Percentiles rank a stretch among this genome's conserved stretches.
These are phyloP conservation scores for Sphaerulina vaccinii DNA, from an alignment of 2,329 filamentous ascomycete species.

Conservation along the genomic window DNA sequence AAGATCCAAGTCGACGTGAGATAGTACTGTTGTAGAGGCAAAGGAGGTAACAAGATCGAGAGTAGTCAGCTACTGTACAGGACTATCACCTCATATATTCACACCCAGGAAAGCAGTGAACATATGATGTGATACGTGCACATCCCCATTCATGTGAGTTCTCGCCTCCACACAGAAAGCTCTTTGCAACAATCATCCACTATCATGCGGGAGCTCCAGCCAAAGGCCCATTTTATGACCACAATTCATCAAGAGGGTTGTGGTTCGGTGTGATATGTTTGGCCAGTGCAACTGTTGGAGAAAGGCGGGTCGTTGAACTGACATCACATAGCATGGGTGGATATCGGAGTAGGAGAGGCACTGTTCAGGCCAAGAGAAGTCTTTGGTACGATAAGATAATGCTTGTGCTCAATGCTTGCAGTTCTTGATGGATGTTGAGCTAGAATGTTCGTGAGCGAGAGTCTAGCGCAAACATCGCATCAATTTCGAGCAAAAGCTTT, in stretches of 20 bases:
- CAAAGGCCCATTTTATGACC: conserved; percentile 6
- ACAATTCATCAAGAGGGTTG: conserved; percentile 2
- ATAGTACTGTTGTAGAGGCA: background rate
- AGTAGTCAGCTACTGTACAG: background rate
- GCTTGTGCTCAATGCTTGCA: conserved; percentile 4
- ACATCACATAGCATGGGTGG: conserved; percentile 10
- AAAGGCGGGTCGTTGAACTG: conserved; percentile 2
- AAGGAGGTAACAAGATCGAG: background rate
- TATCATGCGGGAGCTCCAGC: background rate
- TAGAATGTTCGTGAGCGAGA: no score
- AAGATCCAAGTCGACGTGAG: no score
- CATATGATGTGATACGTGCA: conserved; percentile 3
- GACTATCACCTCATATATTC: background rate
- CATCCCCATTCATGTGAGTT: background rate
- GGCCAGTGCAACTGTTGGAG: background rate
- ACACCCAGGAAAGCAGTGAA: background rate
- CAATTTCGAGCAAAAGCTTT: no score
- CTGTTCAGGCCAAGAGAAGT: background rate
- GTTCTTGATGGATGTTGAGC: conserved; percentile 2
- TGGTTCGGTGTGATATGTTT: conserved; percentile 11
- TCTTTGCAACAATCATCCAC: conserved; percentile 7
- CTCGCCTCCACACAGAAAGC: conserved; percentile 2
- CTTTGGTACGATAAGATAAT: conserved; percentile 6
- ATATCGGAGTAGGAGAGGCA: conserved; percentile 1
- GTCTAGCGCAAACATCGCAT: no score